Base-by-base conservation (phyloP, 108 stramenopile species). In the Cyclotella sp. region DNA sequence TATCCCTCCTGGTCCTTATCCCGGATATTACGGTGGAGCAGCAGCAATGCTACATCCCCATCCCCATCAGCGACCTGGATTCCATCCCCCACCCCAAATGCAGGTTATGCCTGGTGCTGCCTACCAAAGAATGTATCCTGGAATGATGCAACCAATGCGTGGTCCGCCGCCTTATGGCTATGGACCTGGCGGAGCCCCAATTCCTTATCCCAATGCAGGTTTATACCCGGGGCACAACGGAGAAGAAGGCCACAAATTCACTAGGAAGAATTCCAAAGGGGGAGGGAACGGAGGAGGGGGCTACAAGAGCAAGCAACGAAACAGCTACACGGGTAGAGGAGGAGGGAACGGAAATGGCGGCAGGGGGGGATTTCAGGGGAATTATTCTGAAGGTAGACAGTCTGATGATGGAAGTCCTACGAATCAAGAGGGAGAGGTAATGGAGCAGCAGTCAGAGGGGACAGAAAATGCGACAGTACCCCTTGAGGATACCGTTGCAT, bases 1-100 rank as follows among this genome's bases (percentile, higher is more conserved):
- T 49, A 66, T 78, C 27, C 79, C 81, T 34, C 85, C 85, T 14
- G 70, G 64, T 54, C 49, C 71, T 13, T 77, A 72, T 63, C 78
- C 77, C n/a, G 74, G 77, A 26, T 87, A 88, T 62, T 86, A 80
- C 66, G 49, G 77, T 13, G 79, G 75, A 13, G 40, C 57, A 58
- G 78, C 65, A 72, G 58, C 73, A 7, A 83, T 87, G 84, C 75
- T 79, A 45, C 80, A 72, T 24, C 61, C 6, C 57, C 19, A 24
- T 58, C 57, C 57, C 3, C 85, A 75, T 24, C 77, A 69, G 15
- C 75, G 84, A n/a, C 85, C 89, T 21, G 78, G 81, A 27, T 81
- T 76, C 58, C 84, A 82, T 61, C 83, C 89, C 39, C 87, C 86
- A 39, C 77, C 80, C 7, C 85, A 86, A 68, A 68, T 68, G 68